Evolutionary conservation across 2,329 filamentous ascomycete genomes (phyloP).

Genomic region (Xylaria sp.): DNA sequence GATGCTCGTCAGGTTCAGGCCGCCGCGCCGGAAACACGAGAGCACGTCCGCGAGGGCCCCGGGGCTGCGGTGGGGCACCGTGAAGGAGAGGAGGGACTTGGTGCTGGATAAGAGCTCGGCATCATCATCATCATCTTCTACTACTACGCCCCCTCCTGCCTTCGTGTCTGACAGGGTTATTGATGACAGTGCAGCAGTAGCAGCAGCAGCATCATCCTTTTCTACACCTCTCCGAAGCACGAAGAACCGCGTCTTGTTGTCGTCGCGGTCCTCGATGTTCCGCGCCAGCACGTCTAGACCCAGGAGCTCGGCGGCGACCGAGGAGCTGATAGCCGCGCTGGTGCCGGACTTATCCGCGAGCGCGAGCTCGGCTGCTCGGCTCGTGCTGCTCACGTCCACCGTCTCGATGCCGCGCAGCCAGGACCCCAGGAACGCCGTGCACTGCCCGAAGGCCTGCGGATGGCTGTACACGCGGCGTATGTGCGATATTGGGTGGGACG

Average conservation of each 20-base stretch:
- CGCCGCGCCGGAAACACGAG: slow-evolving; percentile 77
- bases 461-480: slow-evolving; percentile 88
- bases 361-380: slow-evolving; percentile 83
- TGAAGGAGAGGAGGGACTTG: slow-evolving; percentile 87
- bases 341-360: slow-evolving; percentile 66
- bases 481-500: slow-evolving; percentile 64
- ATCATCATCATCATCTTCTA: slow-evolving; percentile 21
- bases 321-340: slow-evolving; percentile 79
- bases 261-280: slow-evolving; percentile 77
- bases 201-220: not conserved
- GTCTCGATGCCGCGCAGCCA: slow-evolving; percentile 80
- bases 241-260: slow-evolving; percentile 85
- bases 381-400: slow-evolving; percentile 85
- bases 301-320: slow-evolving; percentile 75
- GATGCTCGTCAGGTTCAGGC: slow-evolving; percentile 89
- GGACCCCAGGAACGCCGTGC: slow-evolving; percentile 76
- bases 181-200: too few relatives aligned
- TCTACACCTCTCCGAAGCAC: slow-evolving; percentile 61
- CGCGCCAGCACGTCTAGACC: slow-evolving; percentile 75
- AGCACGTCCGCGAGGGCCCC: slow-evolving; percentile 87
- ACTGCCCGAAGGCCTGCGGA: slow-evolving; percentile 95
- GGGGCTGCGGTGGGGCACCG: slow-evolving; percentile 77
- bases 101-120: slow-evolving; percentile 46
- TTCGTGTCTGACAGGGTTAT: not conserved
- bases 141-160: not conserved